Evolutionary conservation across 306 rosid genomes (phyloP).

Genomic region (Glycine latifolia): DNA sequence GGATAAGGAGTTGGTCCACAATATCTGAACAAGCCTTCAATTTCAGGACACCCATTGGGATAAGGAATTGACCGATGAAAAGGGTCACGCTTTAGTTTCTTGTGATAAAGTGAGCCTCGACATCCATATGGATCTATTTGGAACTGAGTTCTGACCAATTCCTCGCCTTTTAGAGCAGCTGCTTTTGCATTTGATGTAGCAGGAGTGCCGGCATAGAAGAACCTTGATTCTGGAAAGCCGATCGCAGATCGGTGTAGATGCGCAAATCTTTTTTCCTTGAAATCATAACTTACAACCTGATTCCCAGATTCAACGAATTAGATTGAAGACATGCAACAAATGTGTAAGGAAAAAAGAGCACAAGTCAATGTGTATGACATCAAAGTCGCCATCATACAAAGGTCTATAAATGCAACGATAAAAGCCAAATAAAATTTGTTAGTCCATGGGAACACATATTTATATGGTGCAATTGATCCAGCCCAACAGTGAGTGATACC

Average conservation of each 20-base stretch:
- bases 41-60: conserved; percentile 93
- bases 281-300: conserved; percentile 94
- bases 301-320: conserved; percentile 38
- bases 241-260: conserved; percentile 89
- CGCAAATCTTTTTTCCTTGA: conserved; percentile 83
- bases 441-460: neutral
- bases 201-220: conserved; percentile 83
- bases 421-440: conserved; percentile 1
- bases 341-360: neutral
- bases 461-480: neutral
- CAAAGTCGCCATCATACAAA: neutral
- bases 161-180: conserved; percentile 84
- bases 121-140: conserved; percentile 85
- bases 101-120: conserved; percentile 74
- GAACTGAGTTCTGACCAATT: conserved; percentile 82
- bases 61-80: conserved; percentile 93
- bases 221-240: conserved; percentile 86
- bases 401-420: conserved; percentile 8
- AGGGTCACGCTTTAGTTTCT: conserved; percentile 84
- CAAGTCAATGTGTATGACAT: neutral
- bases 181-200: conserved; percentile 68
- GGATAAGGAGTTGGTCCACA: conserved; percentile 81
- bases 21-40: conserved; percentile 81
- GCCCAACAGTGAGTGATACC: no score
- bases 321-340: neutral